A percentile compares a stretch with the other conserved stretches of the same genome.
These are phyloP conservation scores for Melampsora americana DNA, from an alignment of 1,284 basidiomycete species.

Conservation along the genomic window DNA sequence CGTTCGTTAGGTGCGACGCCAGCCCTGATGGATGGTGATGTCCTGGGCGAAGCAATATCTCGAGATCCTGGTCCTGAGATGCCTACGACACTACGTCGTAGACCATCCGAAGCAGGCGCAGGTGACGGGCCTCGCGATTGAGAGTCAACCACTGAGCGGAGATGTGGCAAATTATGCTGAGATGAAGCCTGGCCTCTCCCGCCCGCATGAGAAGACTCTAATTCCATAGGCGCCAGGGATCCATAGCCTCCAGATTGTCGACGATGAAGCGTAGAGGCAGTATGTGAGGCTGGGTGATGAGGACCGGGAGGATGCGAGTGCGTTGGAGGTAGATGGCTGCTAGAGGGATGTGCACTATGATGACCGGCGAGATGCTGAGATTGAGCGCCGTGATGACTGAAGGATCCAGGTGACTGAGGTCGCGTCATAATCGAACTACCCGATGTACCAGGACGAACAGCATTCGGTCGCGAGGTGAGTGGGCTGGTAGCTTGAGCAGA, in stretches of 20 bases:
- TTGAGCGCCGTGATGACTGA: conserved; percentile 20
- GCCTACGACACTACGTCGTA: conserved; percentile 14
- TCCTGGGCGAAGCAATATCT: conserved; percentile 24
- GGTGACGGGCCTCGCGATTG: conserved; percentile 38
- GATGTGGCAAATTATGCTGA: conserved; percentile 36
- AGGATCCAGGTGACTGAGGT: conserved; percentile 35
- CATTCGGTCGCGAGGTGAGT: not conserved
- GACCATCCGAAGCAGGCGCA: conserved; percentile 14
- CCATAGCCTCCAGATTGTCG: conserved; percentile 58
- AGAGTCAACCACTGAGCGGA: conserved; percentile 38
- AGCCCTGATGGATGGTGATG: conserved; percentile 32
- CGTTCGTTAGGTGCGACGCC: conserved; percentile 15
- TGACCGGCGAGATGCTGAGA: conserved; percentile 13
- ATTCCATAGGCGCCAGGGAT: conserved; percentile 76
- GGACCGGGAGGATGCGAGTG: conserved; percentile 8
- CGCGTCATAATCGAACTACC: conserved; percentile 22
- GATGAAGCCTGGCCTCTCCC: conserved; percentile 15
- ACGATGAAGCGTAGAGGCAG: conserved; percentile 15
- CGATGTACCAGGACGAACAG: conserved; percentile 29
- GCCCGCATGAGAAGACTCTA: conserved; percentile 62
- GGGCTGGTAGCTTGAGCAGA: conserved; percentile 2
- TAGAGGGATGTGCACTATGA: conserved; percentile 1
- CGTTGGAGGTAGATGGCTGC: not conserved
- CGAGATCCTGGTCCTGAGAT: not conserved
- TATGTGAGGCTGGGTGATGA: not conserved